These are phyloP conservation scores for Lentinula raphanica DNA, from an alignment of 768 basidiomycete species.

Conservation along the genomic window DNA sequence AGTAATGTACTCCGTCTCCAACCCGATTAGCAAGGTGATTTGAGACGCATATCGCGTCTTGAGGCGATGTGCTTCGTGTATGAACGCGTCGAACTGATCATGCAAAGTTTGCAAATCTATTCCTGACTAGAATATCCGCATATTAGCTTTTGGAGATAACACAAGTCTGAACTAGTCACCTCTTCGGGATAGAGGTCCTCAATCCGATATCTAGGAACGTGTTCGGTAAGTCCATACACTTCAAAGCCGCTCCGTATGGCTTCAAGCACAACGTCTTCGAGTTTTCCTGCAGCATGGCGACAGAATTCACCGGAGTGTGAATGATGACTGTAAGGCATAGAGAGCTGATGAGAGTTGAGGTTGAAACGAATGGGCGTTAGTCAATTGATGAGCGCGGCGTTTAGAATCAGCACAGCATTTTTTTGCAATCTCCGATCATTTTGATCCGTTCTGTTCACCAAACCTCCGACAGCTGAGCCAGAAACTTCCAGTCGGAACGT, in stretches of 20 bases:
- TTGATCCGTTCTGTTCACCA: neutral
- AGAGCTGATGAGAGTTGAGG: neutral
- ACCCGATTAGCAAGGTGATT: conserved; percentile 78
- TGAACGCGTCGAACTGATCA: conserved; percentile 66
- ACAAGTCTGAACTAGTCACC: conserved; percentile 38
- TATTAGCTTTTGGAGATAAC: conserved; percentile 13
- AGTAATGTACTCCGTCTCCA: conserved; percentile 91
- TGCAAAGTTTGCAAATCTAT: conserved; percentile 47
- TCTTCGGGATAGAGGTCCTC: conserved; percentile 94
- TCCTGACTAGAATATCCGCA: conserved; percentile 40
- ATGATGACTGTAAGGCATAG: conserved; percentile 68
- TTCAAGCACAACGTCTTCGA: conserved; percentile 77
- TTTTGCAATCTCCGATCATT: neutral
- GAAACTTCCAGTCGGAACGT: too few relatives aligned
- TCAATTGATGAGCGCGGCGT: neutral
- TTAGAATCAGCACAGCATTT: neutral
- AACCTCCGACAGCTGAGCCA: too few relatives aligned
- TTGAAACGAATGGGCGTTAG: neutral
- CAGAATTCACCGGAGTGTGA: conserved; percentile 95
- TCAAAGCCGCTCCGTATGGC: conserved; percentile 77
- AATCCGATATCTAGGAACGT: conserved; percentile 80
- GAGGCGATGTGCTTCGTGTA: conserved; percentile 76
- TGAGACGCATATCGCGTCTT: conserved; percentile 53
- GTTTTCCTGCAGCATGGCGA: conserved; percentile 74
- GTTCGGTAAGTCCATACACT: conserved; percentile 86